phyloP scores from a whole-genome alignment of 2,329 filamentous ascomycete genomes.

The Elsinoe arachidis region DNA sequence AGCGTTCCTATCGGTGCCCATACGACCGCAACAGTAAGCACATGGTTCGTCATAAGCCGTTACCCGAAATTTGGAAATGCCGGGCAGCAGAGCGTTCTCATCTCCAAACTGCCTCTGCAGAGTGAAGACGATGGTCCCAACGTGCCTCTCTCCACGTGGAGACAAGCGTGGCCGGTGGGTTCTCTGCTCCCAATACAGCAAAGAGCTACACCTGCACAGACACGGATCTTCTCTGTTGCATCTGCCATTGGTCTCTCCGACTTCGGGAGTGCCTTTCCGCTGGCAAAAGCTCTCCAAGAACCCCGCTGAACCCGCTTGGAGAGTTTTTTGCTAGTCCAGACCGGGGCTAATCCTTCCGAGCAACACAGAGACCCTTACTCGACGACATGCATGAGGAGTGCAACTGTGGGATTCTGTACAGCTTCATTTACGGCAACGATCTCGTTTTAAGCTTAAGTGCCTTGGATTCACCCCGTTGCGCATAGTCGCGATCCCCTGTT shows the following conservation, averaged over 20 bases:
- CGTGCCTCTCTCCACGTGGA: neutral
- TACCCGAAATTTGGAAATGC: neutral
- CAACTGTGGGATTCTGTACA: neutral
- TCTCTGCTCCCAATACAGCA: neutral
- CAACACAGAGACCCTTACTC: neutral
- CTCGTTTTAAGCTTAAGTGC: neutral
- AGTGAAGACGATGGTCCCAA: conserved; percentile 1
- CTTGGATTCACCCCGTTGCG: neutral
- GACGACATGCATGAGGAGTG: neutral
- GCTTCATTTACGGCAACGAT: neutral
- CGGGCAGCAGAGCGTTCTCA: neutral
- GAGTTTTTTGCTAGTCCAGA: neutral
- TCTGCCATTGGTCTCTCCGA: neutral
- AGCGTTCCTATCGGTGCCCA: neutral
- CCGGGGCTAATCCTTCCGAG: neutral
- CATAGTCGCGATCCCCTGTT: neutral
- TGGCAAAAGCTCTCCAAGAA: neutral
- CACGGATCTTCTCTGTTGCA: neutral
- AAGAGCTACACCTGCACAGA: conserved; percentile 2
- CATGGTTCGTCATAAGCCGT: conserved; percentile 1
- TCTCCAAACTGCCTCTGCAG: neutral
- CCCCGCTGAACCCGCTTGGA: conserved; percentile 5
- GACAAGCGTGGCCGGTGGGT: neutral
- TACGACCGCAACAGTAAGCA: neutral
- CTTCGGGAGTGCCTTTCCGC: neutral